A percentile compares a stretch with the other conserved stretches of the same genome.
Conservation (phyloP, 805 yeast species). For the Wickerhamiella shivajii region DNA sequence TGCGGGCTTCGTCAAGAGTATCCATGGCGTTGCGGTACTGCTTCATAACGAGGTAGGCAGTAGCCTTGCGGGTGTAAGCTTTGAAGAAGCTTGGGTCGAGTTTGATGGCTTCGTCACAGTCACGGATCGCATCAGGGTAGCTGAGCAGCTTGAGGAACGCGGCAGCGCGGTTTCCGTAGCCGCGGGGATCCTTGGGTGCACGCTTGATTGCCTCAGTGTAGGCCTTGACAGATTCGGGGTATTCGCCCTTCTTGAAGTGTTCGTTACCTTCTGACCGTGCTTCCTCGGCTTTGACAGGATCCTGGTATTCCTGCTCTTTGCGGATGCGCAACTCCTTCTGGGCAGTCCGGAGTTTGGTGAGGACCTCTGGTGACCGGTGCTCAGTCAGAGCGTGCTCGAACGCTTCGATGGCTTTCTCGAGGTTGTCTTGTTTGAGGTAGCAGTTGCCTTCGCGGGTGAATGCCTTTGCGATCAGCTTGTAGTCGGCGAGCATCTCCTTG, state of each 20-base stretch:
- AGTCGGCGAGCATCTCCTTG: slow-evolving; percentile 80
- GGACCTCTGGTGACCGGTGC: slow-evolving; percentile 89
- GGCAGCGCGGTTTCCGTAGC: slow-evolving; percentile 96
- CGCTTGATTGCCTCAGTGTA: slow-evolving; percentile 93
- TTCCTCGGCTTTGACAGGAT: slow-evolving; percentile 87
- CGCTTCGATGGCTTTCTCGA: slow-evolving; percentile 54
- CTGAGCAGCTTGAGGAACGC: slow-evolving; percentile 88
- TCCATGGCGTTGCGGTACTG: slow-evolving; percentile 73
- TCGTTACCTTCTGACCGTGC: slow-evolving; percentile 91
- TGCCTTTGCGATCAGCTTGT: slow-evolving; percentile 80
- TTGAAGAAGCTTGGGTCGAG: slow-evolving; percentile 81
- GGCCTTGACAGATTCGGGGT: slow-evolving; percentile 92
- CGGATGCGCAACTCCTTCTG: slow-evolving; percentile 72
- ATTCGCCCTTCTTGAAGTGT: slow-evolving; percentile 74
- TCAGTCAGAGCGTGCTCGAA: slow-evolving; percentile 91
- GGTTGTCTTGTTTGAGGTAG: slow-evolving; percentile 61
- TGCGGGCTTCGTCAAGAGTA: slow-evolving; percentile 66
- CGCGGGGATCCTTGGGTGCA: slow-evolving; percentile 93
- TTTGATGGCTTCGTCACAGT: slow-evolving; percentile 79
- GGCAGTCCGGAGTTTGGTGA: slow-evolving; percentile 71
- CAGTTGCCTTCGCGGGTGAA: slow-evolving; percentile 81
- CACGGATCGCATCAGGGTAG: slow-evolving; percentile 91
- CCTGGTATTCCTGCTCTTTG: slow-evolving; percentile 66
- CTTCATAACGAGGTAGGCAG: slow-evolving; percentile 79
- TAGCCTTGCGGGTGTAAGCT: slow-evolving; percentile 95